phyloP scores from a whole-genome alignment of 768 basidiomycete genomes.

The Calvatia gigantea region DNA sequence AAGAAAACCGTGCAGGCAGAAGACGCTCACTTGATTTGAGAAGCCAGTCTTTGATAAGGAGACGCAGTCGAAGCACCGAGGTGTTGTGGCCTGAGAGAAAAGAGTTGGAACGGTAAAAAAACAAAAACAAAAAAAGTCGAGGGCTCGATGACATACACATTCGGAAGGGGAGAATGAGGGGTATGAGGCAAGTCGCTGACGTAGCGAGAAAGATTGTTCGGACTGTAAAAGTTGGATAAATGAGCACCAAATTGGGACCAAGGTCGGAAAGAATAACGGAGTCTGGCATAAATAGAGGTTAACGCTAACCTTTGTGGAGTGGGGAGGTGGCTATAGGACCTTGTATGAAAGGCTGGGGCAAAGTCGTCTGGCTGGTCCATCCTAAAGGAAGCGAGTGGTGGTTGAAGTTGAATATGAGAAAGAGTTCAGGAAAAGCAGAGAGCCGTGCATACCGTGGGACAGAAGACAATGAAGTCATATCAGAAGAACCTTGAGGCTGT shows the following conservation, averaged over 20 bases:
- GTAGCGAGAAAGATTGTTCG: constrained; percentile 16
- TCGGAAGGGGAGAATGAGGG: constrained; percentile 16
- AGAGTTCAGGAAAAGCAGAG: background rate
- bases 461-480: constrained; percentile 13
- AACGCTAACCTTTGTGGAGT: constrained; percentile 32
- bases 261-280: background rate
- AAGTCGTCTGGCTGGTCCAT: constrained; percentile 15
- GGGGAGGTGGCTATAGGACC: constrained; percentile 29
- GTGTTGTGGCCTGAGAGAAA: background rate
- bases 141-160: background rate
- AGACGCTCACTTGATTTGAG: constrained; percentile 17
- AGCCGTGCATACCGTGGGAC: constrained; percentile 10
- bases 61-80: constrained; percentile 4
- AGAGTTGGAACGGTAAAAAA: background rate
- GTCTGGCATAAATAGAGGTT: background rate
- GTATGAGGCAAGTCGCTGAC: constrained; percentile 6
- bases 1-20: constrained; percentile 5
- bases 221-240: constrained; percentile 12
- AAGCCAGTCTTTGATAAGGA: constrained; percentile 6
- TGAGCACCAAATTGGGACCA: background rate
- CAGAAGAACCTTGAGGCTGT: constrained; percentile 6
- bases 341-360: constrained; percentile 20
- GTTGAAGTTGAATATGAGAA: constrained; percentile 1
- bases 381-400: constrained; percentile 12
- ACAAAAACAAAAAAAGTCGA: no score